Evolutionary conservation across 2,329 filamentous ascomycete species (phyloP).

Genomic region (Aschersonia sp.): DNA sequence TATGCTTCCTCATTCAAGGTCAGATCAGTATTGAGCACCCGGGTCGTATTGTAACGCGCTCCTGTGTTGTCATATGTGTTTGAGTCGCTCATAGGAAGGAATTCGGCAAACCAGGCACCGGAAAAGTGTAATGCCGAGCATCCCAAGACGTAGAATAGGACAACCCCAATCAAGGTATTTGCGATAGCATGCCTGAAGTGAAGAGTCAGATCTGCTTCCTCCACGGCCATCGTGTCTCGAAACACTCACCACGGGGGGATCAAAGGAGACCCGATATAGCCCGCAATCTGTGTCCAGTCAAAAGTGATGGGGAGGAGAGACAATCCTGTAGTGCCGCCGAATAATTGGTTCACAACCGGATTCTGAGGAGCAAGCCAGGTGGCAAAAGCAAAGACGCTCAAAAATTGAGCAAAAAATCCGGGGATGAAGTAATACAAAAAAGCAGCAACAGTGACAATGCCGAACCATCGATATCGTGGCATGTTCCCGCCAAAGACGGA

Average conservation of each 20-base stretch:
- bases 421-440: constrained; percentile 58
- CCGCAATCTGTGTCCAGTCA: constrained; percentile 61
- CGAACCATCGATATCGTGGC: constrained; percentile 51
- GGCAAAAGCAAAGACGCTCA: constrained; percentile 56
- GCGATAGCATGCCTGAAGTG: constrained; percentile 48
- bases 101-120: constrained; percentile 48
- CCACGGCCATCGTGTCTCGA: neutral
- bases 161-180: constrained; percentile 55
- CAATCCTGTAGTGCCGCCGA: constrained; percentile 53
- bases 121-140: constrained; percentile 48
- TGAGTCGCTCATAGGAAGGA: constrained; percentile 55
- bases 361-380: constrained; percentile 61
- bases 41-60: constrained; percentile 44
- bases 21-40: constrained; percentile 45
- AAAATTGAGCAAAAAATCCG: constrained; percentile 52
- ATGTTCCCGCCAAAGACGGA: constrained; percentile 48
- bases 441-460: constrained; percentile 37
- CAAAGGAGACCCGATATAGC: constrained; percentile 52
- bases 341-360: constrained; percentile 55
- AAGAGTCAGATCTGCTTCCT: neutral
- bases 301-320: constrained; percentile 59
- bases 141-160: constrained; percentile 49
- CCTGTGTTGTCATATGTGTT: constrained; percentile 60
- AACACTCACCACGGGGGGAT: constrained; percentile 48
- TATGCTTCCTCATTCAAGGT: constrained; percentile 51